These are phyloP conservation scores for Leccinum griseonigrum DNA, from an alignment of 1,284 basidiomycete genomes.

Conservation along the genomic window DNA sequence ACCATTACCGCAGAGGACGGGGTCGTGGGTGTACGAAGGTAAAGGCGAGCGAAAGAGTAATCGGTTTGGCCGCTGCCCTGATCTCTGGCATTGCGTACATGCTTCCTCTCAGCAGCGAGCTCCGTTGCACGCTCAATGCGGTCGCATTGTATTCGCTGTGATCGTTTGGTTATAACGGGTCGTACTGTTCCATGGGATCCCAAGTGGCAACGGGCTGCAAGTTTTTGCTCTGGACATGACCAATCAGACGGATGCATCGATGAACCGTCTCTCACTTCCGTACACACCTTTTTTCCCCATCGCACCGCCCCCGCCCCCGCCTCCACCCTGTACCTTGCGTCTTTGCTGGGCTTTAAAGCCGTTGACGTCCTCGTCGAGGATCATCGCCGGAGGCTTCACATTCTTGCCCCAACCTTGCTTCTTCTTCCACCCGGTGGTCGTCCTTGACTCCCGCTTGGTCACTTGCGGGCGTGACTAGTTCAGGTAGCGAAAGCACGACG, in stretches of 20 bases:
- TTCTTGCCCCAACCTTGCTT: conserved; percentile 77
- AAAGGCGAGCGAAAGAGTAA: conserved; percentile 25
- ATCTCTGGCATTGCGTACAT: conserved; percentile 47
- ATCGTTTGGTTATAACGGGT: conserved; percentile 79
- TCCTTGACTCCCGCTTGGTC: conserved; percentile 28
- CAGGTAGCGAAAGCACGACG: conserved; percentile 68
- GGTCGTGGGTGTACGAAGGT: conserved; percentile 12
- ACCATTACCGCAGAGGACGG: conserved; percentile 14
- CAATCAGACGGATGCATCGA: conserved; percentile 6
- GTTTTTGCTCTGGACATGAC: conserved; percentile 55
- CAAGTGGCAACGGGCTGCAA: conserved; percentile 51
- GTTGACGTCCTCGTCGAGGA: conserved; percentile 83
- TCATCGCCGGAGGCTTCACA: conserved; percentile 85
- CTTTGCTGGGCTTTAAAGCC: conserved; percentile 63
- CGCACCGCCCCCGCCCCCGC: conserved; percentile 29
- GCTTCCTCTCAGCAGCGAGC: conserved; percentile 58
- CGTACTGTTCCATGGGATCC: conserved; percentile 79
- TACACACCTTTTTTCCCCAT: conserved; percentile 57
- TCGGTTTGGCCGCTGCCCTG: conserved; percentile 65
- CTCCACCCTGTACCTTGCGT: conserved; percentile 39
- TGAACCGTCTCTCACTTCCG: conserved; percentile 1
- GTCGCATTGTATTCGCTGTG: conserved; percentile 80
- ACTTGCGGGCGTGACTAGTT: conserved; percentile 41
- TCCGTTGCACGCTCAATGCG: conserved; percentile 67
- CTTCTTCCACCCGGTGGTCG: conserved; percentile 25